Evolutionary conservation across 768 basidiomycete genomes (phyloP).

Genomic region (Mrakia hoshinonis): DNA sequence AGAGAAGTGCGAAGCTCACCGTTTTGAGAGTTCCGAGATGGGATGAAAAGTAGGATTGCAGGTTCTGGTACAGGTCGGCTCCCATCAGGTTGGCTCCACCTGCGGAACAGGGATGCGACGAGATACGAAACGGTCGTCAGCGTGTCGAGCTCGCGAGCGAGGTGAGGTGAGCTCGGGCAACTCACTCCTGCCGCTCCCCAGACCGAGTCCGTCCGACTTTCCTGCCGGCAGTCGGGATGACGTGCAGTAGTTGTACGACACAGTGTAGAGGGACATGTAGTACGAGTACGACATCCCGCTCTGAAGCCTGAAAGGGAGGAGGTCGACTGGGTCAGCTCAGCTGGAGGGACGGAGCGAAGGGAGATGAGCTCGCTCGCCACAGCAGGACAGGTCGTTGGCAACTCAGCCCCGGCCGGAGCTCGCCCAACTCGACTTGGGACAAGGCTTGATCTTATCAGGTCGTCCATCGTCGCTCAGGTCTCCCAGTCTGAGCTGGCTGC

Average conservation of each 20-base stretch:
- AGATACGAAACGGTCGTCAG: neutral
- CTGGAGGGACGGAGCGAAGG: neutral
- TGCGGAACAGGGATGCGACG: constrained; percentile 32
- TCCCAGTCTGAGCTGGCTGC: too few relatives aligned
- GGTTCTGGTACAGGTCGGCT: constrained; percentile 89
- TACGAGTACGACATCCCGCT: constrained; percentile 41
- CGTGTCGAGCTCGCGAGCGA: neutral
- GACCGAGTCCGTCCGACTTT: neutral
- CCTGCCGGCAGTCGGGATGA: constrained; percentile 4
- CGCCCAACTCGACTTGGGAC: too few relatives aligned
- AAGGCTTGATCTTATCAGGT: too few relatives aligned
- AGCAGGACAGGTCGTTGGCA: neutral
- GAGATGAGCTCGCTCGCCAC: neutral
- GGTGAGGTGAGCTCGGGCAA: neutral
- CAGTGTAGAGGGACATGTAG: constrained; percentile 60
- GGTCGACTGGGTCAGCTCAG: neutral
- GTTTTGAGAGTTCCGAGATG: constrained; percentile 64
- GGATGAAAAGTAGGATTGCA: constrained; percentile 77
- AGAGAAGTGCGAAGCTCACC: constrained; percentile 43
- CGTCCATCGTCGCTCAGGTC: too few relatives aligned
- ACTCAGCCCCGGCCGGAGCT: neutral
- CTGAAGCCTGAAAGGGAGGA: constrained; percentile 34
- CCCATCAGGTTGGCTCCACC: constrained; percentile 89
- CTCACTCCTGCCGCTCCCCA: constrained; percentile 17
- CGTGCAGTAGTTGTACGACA: constrained; percentile 96